A percentile compares a stretch with the other conserved stretches of the same genome.
phyloP scores from a whole-genome alignment of 768 basidiomycete genomes.

The Boletus sp. region DNA sequence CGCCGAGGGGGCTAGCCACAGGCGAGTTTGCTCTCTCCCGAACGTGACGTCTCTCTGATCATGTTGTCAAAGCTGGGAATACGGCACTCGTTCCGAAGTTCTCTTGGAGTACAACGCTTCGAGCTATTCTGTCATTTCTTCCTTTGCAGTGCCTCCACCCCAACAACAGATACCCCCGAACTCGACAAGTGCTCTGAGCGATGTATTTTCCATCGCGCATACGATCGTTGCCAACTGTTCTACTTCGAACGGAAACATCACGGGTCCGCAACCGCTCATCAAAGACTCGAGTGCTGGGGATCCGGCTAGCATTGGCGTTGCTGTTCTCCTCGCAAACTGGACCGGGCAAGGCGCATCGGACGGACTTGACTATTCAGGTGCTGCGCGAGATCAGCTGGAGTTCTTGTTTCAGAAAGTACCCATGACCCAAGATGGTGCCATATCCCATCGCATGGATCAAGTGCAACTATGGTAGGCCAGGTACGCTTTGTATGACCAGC shows the following conservation, averaged over 20 bases:
- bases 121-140: slow-evolving; percentile 43
- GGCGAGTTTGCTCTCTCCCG: slow-evolving; percentile 23
- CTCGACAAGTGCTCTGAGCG: slow-evolving; percentile 37
- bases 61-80: slow-evolving; percentile 44
- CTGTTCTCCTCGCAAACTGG: slow-evolving; percentile 63
- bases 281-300: slow-evolving; percentile 68
- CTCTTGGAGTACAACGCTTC: slow-evolving; percentile 48
- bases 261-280: slow-evolving; percentile 54
- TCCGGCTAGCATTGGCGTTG: slow-evolving; percentile 73
- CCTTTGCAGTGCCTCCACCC: slow-evolving; percentile 27
- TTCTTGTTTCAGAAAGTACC: slow-evolving; percentile 59
- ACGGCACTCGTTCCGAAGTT: slow-evolving; percentile 49
- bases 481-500: neutral
- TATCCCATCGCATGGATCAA: slow-evolving; percentile 69
- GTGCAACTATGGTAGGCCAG: slow-evolving; percentile 64
- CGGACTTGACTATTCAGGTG: slow-evolving; percentile 54
- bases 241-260: slow-evolving; percentile 37
- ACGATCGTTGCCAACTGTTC: slow-evolving; percentile 48
- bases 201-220: slow-evolving; percentile 55
- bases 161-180: slow-evolving; percentile 16
- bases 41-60: neutral
- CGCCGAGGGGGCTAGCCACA: slow-evolving; percentile 40
- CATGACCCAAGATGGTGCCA: slow-evolving; percentile 68
- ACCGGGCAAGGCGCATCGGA: slow-evolving; percentile 37
- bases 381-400: slow-evolving; percentile 62